These are phyloP conservation scores for Letharia columbiana DNA, from an alignment of 495 filamentous ascomycete genomes.

Conservation along the genomic window DNA sequence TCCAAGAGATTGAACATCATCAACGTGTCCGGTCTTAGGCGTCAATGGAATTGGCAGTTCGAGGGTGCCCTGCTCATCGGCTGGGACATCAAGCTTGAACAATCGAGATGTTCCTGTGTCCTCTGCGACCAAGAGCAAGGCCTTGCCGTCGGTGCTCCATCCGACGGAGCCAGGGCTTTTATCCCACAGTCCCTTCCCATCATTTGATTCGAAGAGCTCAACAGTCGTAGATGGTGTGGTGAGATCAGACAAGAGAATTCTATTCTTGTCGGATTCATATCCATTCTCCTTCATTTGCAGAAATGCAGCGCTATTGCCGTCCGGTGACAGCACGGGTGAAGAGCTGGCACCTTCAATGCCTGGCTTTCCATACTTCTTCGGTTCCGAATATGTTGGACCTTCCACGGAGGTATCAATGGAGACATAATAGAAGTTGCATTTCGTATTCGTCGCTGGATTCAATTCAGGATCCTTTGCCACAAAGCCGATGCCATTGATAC, in stretches of 20 bases:
- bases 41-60: conserved; percentile 49
- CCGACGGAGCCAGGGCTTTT: conserved; percentile 54
- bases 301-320: conserved; percentile 68
- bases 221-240: conserved; percentile 47
- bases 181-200: conserved; percentile 60
- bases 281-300: conserved; percentile 69
- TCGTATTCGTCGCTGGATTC: conserved; percentile 72
- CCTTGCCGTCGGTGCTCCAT: conserved; percentile 58
- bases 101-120: conserved; percentile 54
- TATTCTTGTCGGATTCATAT: conserved; percentile 85
- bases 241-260: conserved; percentile 59
- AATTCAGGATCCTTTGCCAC: conserved; percentile 75
- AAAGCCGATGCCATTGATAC: conserved; percentile 57
- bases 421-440: conserved; percentile 66
- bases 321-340: conserved; percentile 65
- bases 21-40: conserved; percentile 48
- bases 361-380: conserved; percentile 29
- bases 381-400: conserved; percentile 43
- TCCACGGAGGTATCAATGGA: conserved; percentile 45
- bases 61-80: conserved; percentile 41
- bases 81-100: conserved; percentile 51
- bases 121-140: conserved; percentile 59
- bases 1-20: conserved; percentile 46
- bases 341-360: conserved; percentile 62
- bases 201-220: conserved; percentile 53